A percentile compares a stretch with the other conserved stretches of the same genome.
Conservation (phyloP, 495 filamentous ascomycete species). For the Talaromyces proteolyticus region DNA sequence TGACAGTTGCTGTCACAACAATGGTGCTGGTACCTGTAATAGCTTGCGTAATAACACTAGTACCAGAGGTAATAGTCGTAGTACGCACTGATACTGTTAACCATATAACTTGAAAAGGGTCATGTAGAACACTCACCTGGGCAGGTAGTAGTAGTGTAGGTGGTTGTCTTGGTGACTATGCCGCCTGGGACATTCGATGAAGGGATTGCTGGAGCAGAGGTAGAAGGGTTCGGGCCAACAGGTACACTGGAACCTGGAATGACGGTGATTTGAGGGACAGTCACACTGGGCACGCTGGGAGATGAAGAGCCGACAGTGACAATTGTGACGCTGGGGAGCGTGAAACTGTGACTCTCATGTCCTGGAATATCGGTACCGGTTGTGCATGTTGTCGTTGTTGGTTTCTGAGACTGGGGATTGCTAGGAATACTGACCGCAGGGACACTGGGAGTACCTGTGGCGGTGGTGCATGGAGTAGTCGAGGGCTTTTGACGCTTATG, state of each 20-base stretch:
- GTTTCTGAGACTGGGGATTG: too few species aligned
- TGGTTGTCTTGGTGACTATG: slow-evolving; percentile 2
- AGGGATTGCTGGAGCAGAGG: neutral
- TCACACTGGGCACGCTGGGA: neutral
- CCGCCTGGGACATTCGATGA: neutral
- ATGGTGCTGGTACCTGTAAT: slow-evolving; percentile 5
- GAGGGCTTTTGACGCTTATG: neutral
- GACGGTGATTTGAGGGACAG: neutral
- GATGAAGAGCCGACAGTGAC: too few species aligned
- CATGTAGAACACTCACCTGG: slow-evolving; percentile 1
- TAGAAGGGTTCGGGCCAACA: neutral
- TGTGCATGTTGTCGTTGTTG: too few species aligned
- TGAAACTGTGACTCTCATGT: too few species aligned
- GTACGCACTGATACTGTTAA: slow-evolving; percentile 3
- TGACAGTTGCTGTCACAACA: slow-evolving; percentile 5
- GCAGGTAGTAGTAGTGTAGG: slow-evolving; percentile 11
- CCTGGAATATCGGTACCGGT: too few species aligned
- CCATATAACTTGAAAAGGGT: neutral
- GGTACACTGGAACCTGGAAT: neutral
- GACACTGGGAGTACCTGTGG: neutral
- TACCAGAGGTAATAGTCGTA: slow-evolving; percentile 5
- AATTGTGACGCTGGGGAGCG: too few species aligned
- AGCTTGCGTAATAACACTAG: neutral
- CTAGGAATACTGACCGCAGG: too few species aligned
- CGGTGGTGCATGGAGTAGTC: neutral